Conservation (phyloP, 441 rosid species). For the Populus hybrid region DNA sequence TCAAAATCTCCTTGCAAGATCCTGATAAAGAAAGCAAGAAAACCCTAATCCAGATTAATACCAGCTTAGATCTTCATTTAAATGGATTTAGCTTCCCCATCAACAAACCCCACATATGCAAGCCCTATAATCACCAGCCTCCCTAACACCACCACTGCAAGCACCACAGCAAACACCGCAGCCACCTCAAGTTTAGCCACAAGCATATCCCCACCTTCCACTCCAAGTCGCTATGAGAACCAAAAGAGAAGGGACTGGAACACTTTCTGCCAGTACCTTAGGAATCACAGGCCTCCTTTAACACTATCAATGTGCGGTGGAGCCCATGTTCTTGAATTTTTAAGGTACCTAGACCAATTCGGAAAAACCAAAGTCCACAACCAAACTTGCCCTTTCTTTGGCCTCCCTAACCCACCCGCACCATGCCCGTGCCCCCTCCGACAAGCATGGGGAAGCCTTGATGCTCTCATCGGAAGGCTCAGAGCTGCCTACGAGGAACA, state of each 20-base stretch:
- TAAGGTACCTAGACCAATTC: constrained; percentile 74
- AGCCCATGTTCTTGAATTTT: constrained; percentile 73
- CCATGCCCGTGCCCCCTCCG: constrained; percentile 87
- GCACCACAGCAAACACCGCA: background rate
- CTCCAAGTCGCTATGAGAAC: constrained; percentile 76
- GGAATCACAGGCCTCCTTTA: constrained; percentile 75
- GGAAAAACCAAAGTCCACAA: constrained; percentile 85
- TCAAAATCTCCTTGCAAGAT: background rate
- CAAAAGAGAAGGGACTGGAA: constrained; percentile 91
- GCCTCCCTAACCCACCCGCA: constrained; percentile 74
- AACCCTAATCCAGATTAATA: constrained; percentile 8
- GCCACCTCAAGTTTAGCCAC: background rate
- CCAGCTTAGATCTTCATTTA: background rate
- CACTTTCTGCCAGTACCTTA: constrained; percentile 79
- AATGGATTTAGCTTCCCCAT: constrained; percentile 54
- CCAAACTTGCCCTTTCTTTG: constrained; percentile 72
- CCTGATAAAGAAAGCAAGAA: constrained; percentile 8
- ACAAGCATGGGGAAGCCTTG: constrained; percentile 91
- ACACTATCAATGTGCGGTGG: constrained; percentile 68
- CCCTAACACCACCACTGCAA: constrained; percentile 2
- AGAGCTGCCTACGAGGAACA: constrained; percentile 83
- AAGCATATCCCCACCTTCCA: constrained; percentile 23
- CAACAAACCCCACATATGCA: constrained; percentile 31
- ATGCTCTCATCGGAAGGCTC: constrained; percentile 85
- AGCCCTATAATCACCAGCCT: constrained; percentile 16